These are phyloP conservation scores for Penicillium frequentans DNA, from an alignment of 2,329 filamentous ascomycete species.

Conservation along the genomic window DNA sequence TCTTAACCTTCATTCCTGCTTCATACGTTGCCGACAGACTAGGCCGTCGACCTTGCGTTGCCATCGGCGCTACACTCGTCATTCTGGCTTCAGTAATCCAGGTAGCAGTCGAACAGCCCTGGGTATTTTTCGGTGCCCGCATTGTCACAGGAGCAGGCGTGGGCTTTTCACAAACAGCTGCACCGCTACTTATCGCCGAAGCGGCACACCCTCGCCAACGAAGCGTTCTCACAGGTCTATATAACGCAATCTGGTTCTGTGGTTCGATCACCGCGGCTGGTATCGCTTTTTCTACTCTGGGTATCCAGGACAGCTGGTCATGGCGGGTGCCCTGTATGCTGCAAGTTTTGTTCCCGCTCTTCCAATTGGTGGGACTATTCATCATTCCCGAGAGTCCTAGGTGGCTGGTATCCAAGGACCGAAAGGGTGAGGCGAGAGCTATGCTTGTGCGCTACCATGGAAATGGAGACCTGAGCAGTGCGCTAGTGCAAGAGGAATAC, in stretches of 20 bases:
- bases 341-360: conserved; percentile 46
- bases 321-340: conserved; percentile 63
- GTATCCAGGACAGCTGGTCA: conserved; percentile 29
- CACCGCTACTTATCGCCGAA: conserved; percentile 31
- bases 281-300: conserved; percentile 18
- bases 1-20: conserved; percentile 23
- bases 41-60: conserved; percentile 46
- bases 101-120: conserved; percentile 19
- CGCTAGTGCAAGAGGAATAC: conserved; percentile 24
- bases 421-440: conserved; percentile 57
- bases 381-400: conserved; percentile 63
- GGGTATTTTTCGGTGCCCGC: conserved; percentile 29
- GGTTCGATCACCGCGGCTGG: conserved; percentile 21
- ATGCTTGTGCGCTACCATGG: conserved; percentile 62
- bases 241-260: conserved; percentile 29
- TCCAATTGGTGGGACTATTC: conserved; percentile 53
- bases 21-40: conserved; percentile 42
- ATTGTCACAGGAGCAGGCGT: conserved; percentile 40
- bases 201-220: conserved; percentile 31
- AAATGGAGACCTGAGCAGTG: conserved; percentile 40
- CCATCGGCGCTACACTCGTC: conserved; percentile 38
- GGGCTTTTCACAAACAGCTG: conserved; percentile 31
- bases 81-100: conserved; percentile 28
- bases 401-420: conserved; percentile 61
- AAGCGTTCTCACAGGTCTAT: conserved; percentile 29